Percentiles rank a stretch among this genome's conserved stretches.
These are phyloP conservation scores for Epichloe sibirici DNA, from an alignment of 2,329 filamentous ascomycete genomes.

Conservation along the genomic window DNA sequence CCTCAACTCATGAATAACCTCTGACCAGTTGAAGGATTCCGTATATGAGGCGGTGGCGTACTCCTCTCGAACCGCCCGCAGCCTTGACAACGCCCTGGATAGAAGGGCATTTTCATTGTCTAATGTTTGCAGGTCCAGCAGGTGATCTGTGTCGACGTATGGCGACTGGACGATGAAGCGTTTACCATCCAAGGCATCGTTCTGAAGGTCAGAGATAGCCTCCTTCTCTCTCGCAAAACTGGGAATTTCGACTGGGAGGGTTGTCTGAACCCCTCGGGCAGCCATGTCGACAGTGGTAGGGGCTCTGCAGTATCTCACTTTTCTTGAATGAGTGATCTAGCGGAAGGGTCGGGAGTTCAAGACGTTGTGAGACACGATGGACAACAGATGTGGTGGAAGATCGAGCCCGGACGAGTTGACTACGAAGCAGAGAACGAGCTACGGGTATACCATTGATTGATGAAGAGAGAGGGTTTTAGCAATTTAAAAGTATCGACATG, in stretches of 20 bases:
- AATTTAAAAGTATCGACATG: slow-evolving; percentile 1
- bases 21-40: slow-evolving; percentile 64
- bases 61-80: slow-evolving; percentile 51
- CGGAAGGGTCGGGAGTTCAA: not conserved
- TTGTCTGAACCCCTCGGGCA: slow-evolving; percentile 13
- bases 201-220: slow-evolving; percentile 15
- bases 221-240: slow-evolving; percentile 14
- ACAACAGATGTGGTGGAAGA: not conserved
- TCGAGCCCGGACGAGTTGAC: not conserved
- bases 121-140: slow-evolving; percentile 58
- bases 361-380: not conserved
- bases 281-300: slow-evolving; percentile 15
- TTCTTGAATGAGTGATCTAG: not conserved
- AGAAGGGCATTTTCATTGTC: slow-evolving; percentile 55
- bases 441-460: not conserved
- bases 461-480: not conserved
- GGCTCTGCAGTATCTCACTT: not conserved
- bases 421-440: not conserved
- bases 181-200: slow-evolving; percentile 10
- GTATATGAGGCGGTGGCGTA: slow-evolving; percentile 68
- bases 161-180: slow-evolving; percentile 55
- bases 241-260: slow-evolving; percentile 13
- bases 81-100: slow-evolving; percentile 53
- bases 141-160: slow-evolving; percentile 58
- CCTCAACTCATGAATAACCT: slow-evolving; percentile 47